phyloP scores from a whole-genome alignment of 345 rosid species.

The Salix arbutifolia region DNA sequence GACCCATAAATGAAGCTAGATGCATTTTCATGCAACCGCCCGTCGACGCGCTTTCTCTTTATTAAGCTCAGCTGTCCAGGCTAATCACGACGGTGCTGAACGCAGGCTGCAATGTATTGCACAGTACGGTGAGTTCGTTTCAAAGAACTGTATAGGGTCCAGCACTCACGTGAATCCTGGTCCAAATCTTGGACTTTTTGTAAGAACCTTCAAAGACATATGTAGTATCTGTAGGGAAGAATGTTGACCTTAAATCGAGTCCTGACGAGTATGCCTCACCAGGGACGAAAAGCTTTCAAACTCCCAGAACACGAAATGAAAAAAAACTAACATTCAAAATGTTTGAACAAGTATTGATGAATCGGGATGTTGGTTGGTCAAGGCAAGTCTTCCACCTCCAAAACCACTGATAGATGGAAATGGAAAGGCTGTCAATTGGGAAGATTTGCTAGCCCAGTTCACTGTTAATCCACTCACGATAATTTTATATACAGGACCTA shows the following conservation, averaged over 20 bases:
- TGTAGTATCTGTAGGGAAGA: background rate
- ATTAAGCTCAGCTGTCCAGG: background rate
- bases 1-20: conserved; percentile 8
- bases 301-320: background rate
- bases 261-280: background rate
- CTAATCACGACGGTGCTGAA: background rate
- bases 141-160: background rate
- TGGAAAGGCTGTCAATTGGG: no score
- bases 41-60: conserved; percentile 42
- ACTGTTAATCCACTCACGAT: background rate
- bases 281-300: background rate
- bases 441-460: background rate
- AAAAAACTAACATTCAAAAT: no score
- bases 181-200: background rate
- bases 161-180: background rate
- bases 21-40: conserved; percentile 23
- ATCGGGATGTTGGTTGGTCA: background rate
- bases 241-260: background rate
- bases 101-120: background rate
- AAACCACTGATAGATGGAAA: background rate
- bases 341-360: background rate
- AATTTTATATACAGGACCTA: no score
- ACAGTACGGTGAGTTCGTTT: background rate
- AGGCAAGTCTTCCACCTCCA: background rate
- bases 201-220: no score